These are phyloP conservation scores for Botrytis aclada DNA, from an alignment of 2,329 filamentous ascomycete species.

Conservation along the genomic window DNA sequence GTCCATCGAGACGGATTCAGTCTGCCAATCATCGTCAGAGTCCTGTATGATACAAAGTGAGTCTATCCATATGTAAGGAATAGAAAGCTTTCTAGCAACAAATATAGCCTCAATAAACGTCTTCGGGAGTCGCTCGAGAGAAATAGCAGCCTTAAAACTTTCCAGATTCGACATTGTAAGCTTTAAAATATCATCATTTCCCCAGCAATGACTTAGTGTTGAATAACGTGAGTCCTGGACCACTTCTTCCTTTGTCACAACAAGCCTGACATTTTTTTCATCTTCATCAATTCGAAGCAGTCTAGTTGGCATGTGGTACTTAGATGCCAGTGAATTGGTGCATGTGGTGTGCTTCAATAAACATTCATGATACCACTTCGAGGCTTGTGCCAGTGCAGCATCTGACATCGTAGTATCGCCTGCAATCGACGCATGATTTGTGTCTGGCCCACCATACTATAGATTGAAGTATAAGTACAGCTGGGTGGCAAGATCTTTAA, in stretches of 20 bases:
- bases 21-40: constrained; percentile 11
- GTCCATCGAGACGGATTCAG: constrained; percentile 3
- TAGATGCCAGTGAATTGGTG: not conserved
- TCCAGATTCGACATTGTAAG: not conserved
- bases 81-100: not conserved
- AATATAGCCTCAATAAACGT: constrained; percentile 1
- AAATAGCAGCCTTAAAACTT: not conserved
- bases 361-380: not conserved
- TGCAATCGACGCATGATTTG: not conserved
- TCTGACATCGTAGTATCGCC: not conserved
- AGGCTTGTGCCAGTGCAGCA: not conserved
- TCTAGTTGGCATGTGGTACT: not conserved
- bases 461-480: not conserved
- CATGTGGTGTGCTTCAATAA: not conserved
- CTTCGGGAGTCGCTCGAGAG: not conserved
- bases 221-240: not conserved
- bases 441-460: not conserved
- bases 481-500: not conserved
- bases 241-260: not conserved
- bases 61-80: constrained; percentile 2
- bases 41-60: constrained; percentile 15
- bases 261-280: not conserved
- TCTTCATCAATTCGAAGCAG: constrained; percentile 2
- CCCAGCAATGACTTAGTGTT: constrained; percentile 1
- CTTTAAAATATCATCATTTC: not conserved